Evolutionary conservation across 768 basidiomycete genomes (phyloP).

Genomic region (Calvatia gigantea): DNA sequence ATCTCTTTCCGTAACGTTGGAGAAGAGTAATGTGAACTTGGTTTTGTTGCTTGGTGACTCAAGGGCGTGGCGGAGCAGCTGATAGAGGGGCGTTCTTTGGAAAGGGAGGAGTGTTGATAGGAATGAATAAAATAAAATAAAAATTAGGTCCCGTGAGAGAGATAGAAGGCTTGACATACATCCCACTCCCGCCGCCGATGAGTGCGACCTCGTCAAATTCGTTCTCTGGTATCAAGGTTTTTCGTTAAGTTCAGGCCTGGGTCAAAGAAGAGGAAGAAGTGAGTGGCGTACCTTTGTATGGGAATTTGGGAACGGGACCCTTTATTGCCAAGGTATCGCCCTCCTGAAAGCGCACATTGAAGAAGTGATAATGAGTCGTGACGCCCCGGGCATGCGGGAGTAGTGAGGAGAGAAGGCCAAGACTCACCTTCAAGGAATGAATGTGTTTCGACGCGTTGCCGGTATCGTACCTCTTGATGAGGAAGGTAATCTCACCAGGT

Average conservation of each 20-base stretch:
- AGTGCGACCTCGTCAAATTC: conserved; percentile 83
- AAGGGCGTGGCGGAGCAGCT: conserved; percentile 72
- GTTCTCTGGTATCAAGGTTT: conserved; percentile 48
- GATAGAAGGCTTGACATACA: conserved; percentile 43
- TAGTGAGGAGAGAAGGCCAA: background rate
- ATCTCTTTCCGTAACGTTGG: conserved; percentile 86
- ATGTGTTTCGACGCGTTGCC: conserved; percentile 88
- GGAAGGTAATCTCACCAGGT: conserved; percentile 71
- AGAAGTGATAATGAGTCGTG: conserved; percentile 4
- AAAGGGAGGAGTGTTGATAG: background rate
- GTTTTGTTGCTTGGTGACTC: conserved; percentile 81
- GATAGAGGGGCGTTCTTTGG: conserved; percentile 76
- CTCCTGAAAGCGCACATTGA: conserved; percentile 28
- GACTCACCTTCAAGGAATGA: conserved; percentile 57
- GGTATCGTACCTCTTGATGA: conserved; percentile 83
- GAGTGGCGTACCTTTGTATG: conserved; percentile 63
- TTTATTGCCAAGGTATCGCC: conserved; percentile 86
- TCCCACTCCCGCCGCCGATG: conserved; percentile 93
- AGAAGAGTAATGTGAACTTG: conserved; percentile 89
- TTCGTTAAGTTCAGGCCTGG: background rate
- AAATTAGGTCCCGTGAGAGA: background rate
- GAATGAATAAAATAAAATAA: conserved; percentile 12
- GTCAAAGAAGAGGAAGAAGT: background rate
- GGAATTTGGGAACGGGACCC: conserved; percentile 86
- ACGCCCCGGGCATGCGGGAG: background rate